phyloP scores from a whole-genome alignment of 352 stramenopile species.

The Thraustochytrium sp. region DNA sequence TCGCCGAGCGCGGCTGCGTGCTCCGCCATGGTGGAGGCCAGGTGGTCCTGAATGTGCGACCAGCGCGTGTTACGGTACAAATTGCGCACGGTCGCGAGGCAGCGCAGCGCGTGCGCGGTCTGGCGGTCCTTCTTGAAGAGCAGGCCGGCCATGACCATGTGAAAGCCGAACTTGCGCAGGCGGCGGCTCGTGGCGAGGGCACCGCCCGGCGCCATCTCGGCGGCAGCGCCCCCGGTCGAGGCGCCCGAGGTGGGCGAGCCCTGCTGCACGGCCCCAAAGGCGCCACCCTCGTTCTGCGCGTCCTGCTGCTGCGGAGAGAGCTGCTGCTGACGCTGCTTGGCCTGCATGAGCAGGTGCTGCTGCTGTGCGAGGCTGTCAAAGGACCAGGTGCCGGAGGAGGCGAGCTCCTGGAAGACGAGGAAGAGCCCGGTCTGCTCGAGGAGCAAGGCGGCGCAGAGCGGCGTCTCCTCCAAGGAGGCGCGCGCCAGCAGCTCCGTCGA shows the following conservation, averaged over 20 bases:
- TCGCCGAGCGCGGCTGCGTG: neutral
- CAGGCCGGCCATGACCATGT: conserved; percentile 77
- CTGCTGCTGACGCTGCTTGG: no score
- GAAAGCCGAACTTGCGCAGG: conserved; percentile 73
- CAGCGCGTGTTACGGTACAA: neutral
- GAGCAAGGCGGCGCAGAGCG: conserved; percentile 67
- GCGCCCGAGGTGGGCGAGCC: no score
- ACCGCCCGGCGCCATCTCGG: no score
- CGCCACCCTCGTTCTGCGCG: no score
- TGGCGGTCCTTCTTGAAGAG: conserved; percentile 68
- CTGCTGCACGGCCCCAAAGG: no score
- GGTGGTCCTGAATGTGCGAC: neutral
- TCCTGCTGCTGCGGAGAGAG: no score
- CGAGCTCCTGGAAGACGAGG: conserved; percentile 68
- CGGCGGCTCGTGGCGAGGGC: neutral
- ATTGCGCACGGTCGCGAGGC: conserved; percentile 42
- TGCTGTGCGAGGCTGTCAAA: conserved; percentile 71
- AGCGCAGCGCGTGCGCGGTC: conserved; percentile 67
- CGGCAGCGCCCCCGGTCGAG: no score
- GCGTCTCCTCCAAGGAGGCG: conserved; percentile 68
- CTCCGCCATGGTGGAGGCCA: conserved; percentile 2
- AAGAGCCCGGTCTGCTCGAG: conserved; percentile 50
- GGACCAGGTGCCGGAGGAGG: conserved; percentile 66
- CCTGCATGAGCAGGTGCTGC: no score
- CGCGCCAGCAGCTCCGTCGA: conserved; percentile 71